Base-by-base conservation (phyloP, 345 rosid species). In the Heritiera fomes region DNA sequence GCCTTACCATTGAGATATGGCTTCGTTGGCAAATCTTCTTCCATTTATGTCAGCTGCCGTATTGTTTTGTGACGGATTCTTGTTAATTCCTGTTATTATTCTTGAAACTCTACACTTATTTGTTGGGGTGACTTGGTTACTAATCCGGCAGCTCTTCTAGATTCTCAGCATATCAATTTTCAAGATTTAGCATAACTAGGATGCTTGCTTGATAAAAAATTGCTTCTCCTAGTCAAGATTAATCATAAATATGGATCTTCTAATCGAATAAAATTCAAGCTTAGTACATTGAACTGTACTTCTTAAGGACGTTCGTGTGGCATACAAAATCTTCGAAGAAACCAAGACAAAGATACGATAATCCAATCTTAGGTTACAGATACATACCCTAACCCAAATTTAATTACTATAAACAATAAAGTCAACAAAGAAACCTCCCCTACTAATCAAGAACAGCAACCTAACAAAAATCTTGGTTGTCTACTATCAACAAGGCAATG, bases 291-390 rank as follows among this genome's bases (percentile, higher is more conserved):
- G 83, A 80, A 82, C 77, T 53, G 46, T 43, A 53, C 73, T n/a
- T 17, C 6, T 45, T 58, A 61, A 30, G 38, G 13, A 71, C 71
- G 4, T 59, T 55, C 46, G n/a, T n/a, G 5, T 32, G 56, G 1
- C 40, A 49, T 14, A 30, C 34, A 30, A 69, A 62, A 83, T 80
- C 82, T 81, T 85, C 34, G 81, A 78, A 68, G 60, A 67, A 72
- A 77, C 78, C 87, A 80, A 87, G 86, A 81, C 85, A 83, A 52
- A 79, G 82, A 85, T 73, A 77, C 41, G 76, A 34, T 73, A 65
- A 20, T 75, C 34, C 38, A 14, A 20, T 62, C 70, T 49, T 71
- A 58, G 32, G 59, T 71, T 28, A 52, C 46, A 71, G 15, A 71
- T 52, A 30, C 75, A 15, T 17, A 30, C 45, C 30, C 52, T 71